Conservation (phyloP, 345 rosid genomes). For the Sonneratia caseolaris region DNA sequence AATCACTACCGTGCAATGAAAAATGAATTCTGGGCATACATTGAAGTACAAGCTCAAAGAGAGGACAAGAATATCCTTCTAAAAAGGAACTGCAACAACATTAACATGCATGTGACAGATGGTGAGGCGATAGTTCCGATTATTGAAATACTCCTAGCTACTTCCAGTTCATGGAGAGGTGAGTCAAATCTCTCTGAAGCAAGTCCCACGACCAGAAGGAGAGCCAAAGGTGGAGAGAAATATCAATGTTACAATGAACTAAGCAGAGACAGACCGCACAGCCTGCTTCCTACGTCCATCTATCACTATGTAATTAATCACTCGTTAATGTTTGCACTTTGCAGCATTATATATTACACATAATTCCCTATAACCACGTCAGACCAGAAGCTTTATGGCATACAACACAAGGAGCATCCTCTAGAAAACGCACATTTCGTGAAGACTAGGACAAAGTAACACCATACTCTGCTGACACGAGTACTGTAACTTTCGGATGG, state of each 20-base stretch:
- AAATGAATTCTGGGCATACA: neutral
- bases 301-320: neutral
- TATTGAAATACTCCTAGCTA: neutral
- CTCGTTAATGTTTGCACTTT: neutral
- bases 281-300: neutral
- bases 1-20: conserved; percentile 10
- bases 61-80: neutral
- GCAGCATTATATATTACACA: neutral
- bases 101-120: neutral
- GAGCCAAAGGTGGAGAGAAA: neutral
- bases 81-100: neutral
- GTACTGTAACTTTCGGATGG: neutral
- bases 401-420: neutral
- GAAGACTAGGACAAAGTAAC: neutral
- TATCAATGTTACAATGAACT: neutral
- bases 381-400: too few species aligned
- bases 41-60: neutral
- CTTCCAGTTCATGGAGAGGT: neutral
- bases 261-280: neutral
- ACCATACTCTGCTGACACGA: neutral
- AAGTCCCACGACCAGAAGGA: neutral
- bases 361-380: neutral
- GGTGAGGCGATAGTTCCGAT: neutral
- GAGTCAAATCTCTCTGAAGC: neutral
- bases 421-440: too few species aligned